Evolutionary conservation across 768 basidiomycete genomes (phyloP).

Genomic region (Boletus rubescentipes): DNA sequence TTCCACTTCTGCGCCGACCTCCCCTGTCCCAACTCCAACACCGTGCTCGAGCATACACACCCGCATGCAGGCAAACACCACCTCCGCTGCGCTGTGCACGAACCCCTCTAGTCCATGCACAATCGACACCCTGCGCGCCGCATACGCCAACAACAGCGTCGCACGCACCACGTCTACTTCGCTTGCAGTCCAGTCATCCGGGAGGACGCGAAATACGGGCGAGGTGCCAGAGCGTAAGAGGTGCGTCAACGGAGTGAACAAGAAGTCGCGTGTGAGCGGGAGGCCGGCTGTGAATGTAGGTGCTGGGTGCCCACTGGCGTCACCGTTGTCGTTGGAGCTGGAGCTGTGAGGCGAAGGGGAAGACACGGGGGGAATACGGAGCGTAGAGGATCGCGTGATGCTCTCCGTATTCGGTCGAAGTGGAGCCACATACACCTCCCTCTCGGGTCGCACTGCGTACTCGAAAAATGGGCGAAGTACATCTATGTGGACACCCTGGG

Average conservation of each 20-base stretch:
- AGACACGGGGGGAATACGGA: slow-evolving; percentile 35
- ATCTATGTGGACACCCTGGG: slow-evolving; percentile 28
- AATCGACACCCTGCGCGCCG: slow-evolving; percentile 46
- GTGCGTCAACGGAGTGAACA: slow-evolving; percentile 67
- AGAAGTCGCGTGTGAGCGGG: slow-evolving; percentile 63
- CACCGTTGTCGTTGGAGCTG: background rate
- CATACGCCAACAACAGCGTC: slow-evolving; percentile 59
- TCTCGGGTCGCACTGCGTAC: slow-evolving; percentile 42
- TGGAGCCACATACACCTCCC: slow-evolving; percentile 50
- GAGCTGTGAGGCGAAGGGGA: background rate
- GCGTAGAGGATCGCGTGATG: slow-evolving; percentile 57
- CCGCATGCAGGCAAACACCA: slow-evolving; percentile 83
- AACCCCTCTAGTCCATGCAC: slow-evolving; percentile 42
- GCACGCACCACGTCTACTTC: slow-evolving; percentile 77
- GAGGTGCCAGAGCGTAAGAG: slow-evolving; percentile 78
- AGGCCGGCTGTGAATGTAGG: slow-evolving; percentile 34
- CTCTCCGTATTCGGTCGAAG: slow-evolving; percentile 50
- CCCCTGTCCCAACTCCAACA: slow-evolving; percentile 22
- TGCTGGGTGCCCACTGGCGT: background rate
- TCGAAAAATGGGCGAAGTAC: slow-evolving; percentile 54
- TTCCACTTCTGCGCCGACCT: slow-evolving; percentile 39
- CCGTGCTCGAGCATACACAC: slow-evolving; percentile 96
- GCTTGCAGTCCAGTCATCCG: slow-evolving; percentile 70
- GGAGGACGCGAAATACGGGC: slow-evolving; percentile 65
- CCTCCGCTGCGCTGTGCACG: slow-evolving; percentile 20